phyloP scores from a whole-genome alignment of 139 green algal species.

The Diplosphaera chodatii region DNA sequence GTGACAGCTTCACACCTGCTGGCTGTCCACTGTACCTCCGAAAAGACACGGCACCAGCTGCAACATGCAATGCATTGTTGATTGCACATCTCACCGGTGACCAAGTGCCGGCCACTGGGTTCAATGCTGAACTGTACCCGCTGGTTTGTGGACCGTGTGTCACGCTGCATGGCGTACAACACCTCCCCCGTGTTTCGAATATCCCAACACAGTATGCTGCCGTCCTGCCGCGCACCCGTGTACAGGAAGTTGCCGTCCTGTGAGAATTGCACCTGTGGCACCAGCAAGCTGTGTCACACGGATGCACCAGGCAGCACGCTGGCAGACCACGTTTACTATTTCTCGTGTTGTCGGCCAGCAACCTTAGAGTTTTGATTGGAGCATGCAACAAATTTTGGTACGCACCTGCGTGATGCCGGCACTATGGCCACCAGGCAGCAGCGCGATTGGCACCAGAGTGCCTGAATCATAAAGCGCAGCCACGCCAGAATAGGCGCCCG shows the following conservation, averaged over 20 bases:
- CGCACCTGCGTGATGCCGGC: constrained; percentile 68
- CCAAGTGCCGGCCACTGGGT: constrained; percentile 72
- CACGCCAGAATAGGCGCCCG: constrained; percentile 64
- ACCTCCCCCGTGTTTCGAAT: constrained; percentile 51
- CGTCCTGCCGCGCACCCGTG: constrained; percentile 71
- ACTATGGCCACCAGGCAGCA: constrained; percentile 61
- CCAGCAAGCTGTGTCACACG: no score
- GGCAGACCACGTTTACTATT: no score
- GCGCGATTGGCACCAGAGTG: constrained; percentile 41
- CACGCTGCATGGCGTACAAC: constrained; percentile 63
- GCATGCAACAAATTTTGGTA: neutral
- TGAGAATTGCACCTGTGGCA: constrained; percentile 70
- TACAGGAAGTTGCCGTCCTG: constrained; percentile 81
- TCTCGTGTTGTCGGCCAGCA: no score
- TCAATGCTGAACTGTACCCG: constrained; percentile 90
- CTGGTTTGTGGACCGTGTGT: constrained; percentile 76
- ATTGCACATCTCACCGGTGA: constrained; percentile 37
- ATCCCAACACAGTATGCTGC: constrained; percentile 82
- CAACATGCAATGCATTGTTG: neutral
- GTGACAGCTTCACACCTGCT: no score
- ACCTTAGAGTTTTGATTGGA: no score
- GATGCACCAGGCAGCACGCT: no score
- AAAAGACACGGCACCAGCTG: no score
- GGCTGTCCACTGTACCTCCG: no score
- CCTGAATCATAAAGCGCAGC: constrained; percentile 56